Conservation (phyloP, 768 basidiomycete genomes). For the Suillus bovinus region DNA sequence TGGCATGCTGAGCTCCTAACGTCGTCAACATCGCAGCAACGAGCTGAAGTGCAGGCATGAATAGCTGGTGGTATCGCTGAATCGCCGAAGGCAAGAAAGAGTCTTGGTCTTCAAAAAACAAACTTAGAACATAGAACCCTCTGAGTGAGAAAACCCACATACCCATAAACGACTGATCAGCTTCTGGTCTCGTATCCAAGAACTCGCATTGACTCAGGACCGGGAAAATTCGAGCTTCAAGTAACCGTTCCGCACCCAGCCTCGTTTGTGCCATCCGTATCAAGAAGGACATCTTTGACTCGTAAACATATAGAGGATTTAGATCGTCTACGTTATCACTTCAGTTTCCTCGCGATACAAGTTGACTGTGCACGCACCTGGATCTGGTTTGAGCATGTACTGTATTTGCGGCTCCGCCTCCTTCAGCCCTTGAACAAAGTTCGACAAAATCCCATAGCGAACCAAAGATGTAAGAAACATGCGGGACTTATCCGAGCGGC, state of each 20-base stretch:
- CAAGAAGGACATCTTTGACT: slow-evolving; percentile 91
- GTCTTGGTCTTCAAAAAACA: slow-evolving; percentile 58
- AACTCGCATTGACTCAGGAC: slow-evolving; percentile 84
- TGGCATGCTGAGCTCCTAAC: slow-evolving; percentile 67
- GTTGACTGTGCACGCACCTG: slow-evolving; percentile 54
- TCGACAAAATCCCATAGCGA: slow-evolving; percentile 75
- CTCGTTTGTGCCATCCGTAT: slow-evolving; percentile 82
- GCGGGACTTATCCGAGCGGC: slow-evolving; percentile 68
- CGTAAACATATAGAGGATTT: slow-evolving; percentile 91
- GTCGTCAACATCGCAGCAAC: slow-evolving; percentile 75
- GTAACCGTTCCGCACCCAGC: slow-evolving; percentile 78
- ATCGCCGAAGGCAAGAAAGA: slow-evolving; percentile 87
- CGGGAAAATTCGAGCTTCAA: slow-evolving; percentile 76
- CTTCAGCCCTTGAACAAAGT: slow-evolving; percentile 82
- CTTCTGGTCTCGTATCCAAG: slow-evolving; percentile 81
- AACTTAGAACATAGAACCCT: neutral
- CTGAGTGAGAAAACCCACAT: slow-evolving; percentile 17
- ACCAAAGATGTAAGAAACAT: slow-evolving; percentile 56
- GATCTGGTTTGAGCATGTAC: slow-evolving; percentile 83
- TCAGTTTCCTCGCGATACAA: slow-evolving; percentile 8
- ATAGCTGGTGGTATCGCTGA: slow-evolving; percentile 87
- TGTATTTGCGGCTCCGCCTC: slow-evolving; percentile 77
- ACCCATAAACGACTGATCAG: slow-evolving; percentile 84
- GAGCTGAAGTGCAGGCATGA: slow-evolving; percentile 86
- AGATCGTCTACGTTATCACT: slow-evolving; percentile 65